Evolutionary conservation across 139 green algal species (phyloP), one percentile per base, ranked within the genome.

Genomic region (Tetratostichococcus sp.): DNA sequence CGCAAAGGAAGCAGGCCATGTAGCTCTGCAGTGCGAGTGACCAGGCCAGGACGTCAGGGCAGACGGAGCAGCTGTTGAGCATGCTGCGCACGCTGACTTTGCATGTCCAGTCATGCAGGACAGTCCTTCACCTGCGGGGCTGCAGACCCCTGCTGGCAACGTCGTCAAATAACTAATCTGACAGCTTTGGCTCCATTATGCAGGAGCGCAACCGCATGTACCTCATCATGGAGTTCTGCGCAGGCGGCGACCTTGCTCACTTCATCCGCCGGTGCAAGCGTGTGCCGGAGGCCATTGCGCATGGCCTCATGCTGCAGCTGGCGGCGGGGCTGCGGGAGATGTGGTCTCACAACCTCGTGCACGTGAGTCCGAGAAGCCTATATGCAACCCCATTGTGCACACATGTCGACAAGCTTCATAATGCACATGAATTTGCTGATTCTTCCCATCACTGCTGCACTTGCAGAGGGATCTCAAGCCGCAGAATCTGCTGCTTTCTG

Each of bases 381-480:
- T n/a, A n/a, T n/a, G n/a, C n/a, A n/a, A n/a, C n/a, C n/a, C n/a
- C n/a, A n/a, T n/a, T n/a, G n/a, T n/a, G n/a, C n/a, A n/a, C n/a
- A n/a, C n/a, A n/a, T n/a, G n/a, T n/a, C n/a, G n/a, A n/a, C n/a
- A n/a, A n/a, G n/a, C n/a, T n/a, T n/a, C n/a, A n/a, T 6, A 62
- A 26, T 62, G 50, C 50, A 62, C 11, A 21, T 21, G 6, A 11
- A 50, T 50, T 50, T 11, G 11, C 6, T 50, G 39, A 6, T 50
- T 50, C 8, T 6, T 50, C 39, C 6, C 39, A 50, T 11, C 6
- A 11, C 39, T 50, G 6, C 6, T 11, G 39, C 6, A 21, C 39
- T 50, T 50, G 39, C 84, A 97, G 87, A 82, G 96, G 4, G 96
- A 99, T 85, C 83, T 99, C n/a, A 99, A 99, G 86, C 95, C 96